Evolutionary conservation across 441 rosid genomes (phyloP).

Genomic region (Adansonia madagascariensis): DNA sequence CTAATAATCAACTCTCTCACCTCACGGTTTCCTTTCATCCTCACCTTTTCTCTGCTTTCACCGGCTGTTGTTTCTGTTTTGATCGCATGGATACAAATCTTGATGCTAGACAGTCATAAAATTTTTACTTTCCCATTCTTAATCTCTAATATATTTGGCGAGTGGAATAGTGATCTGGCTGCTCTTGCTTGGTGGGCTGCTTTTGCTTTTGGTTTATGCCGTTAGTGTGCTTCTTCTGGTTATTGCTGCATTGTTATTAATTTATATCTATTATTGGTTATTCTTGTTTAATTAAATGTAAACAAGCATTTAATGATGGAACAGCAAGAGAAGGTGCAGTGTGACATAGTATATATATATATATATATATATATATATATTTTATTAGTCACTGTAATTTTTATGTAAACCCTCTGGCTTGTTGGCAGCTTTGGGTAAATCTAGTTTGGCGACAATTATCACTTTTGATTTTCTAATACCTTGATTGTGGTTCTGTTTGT

Average conservation of each 20-base stretch:
- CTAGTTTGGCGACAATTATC: neutral
- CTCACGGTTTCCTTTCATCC: neutral
- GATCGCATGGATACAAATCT: conserved; percentile 13
- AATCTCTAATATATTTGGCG: neutral
- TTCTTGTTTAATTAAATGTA: neutral
- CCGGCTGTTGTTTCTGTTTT: neutral
- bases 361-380: no score
- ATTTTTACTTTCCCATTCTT: neutral
- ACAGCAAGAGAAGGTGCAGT: neutral
- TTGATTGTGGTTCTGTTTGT: conserved; percentile 16
- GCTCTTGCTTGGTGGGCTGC: neutral
- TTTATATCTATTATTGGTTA: neutral
- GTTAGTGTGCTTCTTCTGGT: neutral
- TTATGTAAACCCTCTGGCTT: neutral
- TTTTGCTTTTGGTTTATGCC: neutral
- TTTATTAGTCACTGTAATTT: neutral
- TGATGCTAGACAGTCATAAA: neutral
- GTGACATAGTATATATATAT: neutral
- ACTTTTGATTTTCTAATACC: conserved; percentile 16
- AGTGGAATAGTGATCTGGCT: neutral
- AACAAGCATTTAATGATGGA: conserved; percentile 5
- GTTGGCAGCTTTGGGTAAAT: conserved; percentile 8
- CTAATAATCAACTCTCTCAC: neutral
- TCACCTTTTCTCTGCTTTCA: neutral
- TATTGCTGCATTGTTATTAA: conserved; percentile 3